Conservation (phyloP, 164 flowering plant species). For the Paratinospora sagittata region DNA sequence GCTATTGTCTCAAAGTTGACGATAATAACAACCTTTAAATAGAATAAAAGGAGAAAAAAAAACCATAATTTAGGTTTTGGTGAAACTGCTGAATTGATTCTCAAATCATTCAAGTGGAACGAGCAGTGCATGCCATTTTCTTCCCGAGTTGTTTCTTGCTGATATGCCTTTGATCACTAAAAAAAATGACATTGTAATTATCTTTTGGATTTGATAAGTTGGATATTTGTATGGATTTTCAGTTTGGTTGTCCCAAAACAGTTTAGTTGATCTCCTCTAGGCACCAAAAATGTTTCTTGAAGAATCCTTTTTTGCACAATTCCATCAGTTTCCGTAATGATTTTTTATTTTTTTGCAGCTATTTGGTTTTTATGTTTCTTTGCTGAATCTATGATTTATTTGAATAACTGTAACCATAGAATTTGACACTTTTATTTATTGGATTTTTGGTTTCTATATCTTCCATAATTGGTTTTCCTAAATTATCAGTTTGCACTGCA, state of each 20-base stretch:
- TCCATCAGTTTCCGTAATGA: not conserved
- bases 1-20: too few species aligned
- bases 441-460: not conserved
- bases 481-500: not conserved
- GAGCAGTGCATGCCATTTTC: not conserved
- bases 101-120: not conserved
- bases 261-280: not conserved
- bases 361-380: too few species aligned
- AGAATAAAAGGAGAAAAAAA: too few species aligned
- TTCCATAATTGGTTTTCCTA: not conserved
- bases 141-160: not conserved
- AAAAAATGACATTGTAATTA: not conserved
- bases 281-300: not conserved
- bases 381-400: not conserved
- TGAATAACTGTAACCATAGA: slow-evolving; percentile 1
- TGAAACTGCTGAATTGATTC: not conserved
- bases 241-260: not conserved
- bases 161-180: not conserved
- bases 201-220: not conserved
- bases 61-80: too few species aligned
- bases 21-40: too few species aligned
- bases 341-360: not conserved
- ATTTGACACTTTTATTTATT: not conserved
- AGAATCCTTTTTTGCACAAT: too few species aligned
- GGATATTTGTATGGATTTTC: not conserved